Evolutionary conservation across 768 basidiomycete genomes (phyloP).

Genomic region (Hygrocybe punicea): DNA sequence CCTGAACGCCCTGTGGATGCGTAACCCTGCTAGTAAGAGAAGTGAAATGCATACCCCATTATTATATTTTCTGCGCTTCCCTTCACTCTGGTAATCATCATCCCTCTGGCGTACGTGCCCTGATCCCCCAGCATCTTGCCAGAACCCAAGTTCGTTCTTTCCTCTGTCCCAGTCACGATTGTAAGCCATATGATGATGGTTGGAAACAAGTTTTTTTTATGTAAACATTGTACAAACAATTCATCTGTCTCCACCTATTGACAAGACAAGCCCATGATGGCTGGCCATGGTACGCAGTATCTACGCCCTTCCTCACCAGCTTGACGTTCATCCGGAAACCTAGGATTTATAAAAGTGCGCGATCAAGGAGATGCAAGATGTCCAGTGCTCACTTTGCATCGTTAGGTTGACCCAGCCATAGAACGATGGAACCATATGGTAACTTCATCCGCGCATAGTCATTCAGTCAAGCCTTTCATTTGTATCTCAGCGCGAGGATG

Average conservation of each 20-base stretch:
- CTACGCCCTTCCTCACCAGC: slow-evolving; percentile 16
- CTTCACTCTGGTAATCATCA: slow-evolving; percentile 65
- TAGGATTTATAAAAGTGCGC: slow-evolving; percentile 59
- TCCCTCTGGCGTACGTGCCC: slow-evolving; percentile 55
- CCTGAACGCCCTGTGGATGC: slow-evolving; percentile 26
- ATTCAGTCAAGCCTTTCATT: slow-evolving; percentile 16
- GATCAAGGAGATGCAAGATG: neutral
- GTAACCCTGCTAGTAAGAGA: neutral
- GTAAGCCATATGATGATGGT: slow-evolving; percentile 54
- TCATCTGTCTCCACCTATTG: slow-evolving; percentile 35
- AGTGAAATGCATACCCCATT: slow-evolving; percentile 53
- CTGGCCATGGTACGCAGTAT: slow-evolving; percentile 55
- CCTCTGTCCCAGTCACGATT: slow-evolving; percentile 88
- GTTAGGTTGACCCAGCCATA: slow-evolving; percentile 54
- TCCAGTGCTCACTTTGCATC: neutral
- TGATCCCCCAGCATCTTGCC: slow-evolving; percentile 36
- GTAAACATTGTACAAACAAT: too few species aligned
- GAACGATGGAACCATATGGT: slow-evolving; percentile 57
- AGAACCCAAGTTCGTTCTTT: slow-evolving; percentile 50
- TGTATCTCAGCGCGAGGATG: slow-evolving; percentile 66
- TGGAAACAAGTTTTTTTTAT: slow-evolving; percentile 28
- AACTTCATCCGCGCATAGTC: slow-evolving; percentile 6
- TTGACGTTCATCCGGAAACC: slow-evolving; percentile 30
- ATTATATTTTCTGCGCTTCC: slow-evolving; percentile 77
- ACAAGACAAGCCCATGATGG: slow-evolving; percentile 43